A percentile compares a stretch with the other conserved stretches of the same genome.
These are phyloP conservation scores for Aureobasidium subglaciale DNA, from an alignment of 2,329 filamentous ascomycete species.

Conservation along the genomic window DNA sequence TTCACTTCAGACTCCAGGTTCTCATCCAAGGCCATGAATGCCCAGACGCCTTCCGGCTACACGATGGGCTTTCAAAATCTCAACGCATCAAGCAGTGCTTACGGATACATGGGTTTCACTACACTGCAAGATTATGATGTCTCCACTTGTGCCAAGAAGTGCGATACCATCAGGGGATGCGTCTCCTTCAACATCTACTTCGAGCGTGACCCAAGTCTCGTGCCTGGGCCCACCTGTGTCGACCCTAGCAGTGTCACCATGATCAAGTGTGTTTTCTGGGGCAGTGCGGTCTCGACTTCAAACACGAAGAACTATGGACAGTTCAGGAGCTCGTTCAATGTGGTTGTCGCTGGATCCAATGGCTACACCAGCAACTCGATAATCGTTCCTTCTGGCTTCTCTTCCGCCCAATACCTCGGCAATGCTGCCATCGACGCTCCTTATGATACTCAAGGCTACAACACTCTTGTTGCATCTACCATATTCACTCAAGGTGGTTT, in stretches of 20 bases:
- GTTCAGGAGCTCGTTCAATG: slow-evolving; percentile 23
- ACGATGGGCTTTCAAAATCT: slow-evolving; percentile 22
- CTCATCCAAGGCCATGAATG: slow-evolving; percentile 20
- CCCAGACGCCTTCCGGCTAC: slow-evolving; percentile 24
- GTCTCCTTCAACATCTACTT: slow-evolving; percentile 22
- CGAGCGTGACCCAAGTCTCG: slow-evolving; percentile 16
- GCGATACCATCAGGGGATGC: slow-evolving; percentile 20
- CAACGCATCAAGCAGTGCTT: slow-evolving; percentile 14
- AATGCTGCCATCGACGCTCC: slow-evolving; percentile 25
- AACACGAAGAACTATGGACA: slow-evolving; percentile 18
- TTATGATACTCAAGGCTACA: slow-evolving; percentile 24
- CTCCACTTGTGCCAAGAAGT: slow-evolving; percentile 23
- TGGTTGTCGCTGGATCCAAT: slow-evolving; percentile 28
- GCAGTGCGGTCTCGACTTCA: slow-evolving; percentile 13
- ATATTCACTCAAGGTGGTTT: too few relatives aligned
- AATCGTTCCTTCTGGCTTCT: slow-evolving; percentile 16
- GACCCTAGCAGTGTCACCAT: slow-evolving; percentile 16
- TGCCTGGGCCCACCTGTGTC: slow-evolving; percentile 16
- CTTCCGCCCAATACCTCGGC: slow-evolving; percentile 15
- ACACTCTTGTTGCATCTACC: too few relatives aligned
- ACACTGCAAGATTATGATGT: slow-evolving; percentile 17
- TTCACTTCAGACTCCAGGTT: slow-evolving; percentile 21
- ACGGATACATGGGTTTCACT: slow-evolving; percentile 23
- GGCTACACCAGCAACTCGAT: slow-evolving; percentile 18
- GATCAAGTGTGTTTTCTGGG: slow-evolving; percentile 19